These are phyloP conservation scores for Dichotomopilus funicola DNA, from an alignment of 2,329 filamentous ascomycete species.

Conservation along the genomic window DNA sequence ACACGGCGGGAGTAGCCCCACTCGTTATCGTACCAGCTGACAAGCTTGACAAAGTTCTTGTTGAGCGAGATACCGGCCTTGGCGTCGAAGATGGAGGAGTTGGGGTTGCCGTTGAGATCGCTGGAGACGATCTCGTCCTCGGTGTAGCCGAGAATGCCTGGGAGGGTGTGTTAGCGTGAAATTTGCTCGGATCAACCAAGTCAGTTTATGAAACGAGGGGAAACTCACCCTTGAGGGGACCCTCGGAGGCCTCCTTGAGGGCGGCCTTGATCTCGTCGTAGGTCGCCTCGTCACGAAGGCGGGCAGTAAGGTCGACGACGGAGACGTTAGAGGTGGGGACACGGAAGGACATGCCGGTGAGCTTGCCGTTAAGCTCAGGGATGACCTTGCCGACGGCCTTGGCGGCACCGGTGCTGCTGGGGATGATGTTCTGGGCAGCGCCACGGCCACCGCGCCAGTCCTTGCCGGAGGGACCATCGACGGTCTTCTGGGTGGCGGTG, in stretches of 20 bases:
- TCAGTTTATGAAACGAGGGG: neutral
- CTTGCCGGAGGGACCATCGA: conserved; percentile 95
- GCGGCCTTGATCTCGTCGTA: conserved; percentile 91
- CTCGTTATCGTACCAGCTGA: conserved; percentile 99
- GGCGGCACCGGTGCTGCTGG: conserved; percentile 96
- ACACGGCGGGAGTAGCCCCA: conserved; percentile 99
- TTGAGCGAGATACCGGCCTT: conserved; percentile 99
- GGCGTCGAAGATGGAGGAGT: conserved; percentile 98
- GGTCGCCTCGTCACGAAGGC: conserved; percentile 79
- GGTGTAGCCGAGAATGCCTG: conserved; percentile 86
- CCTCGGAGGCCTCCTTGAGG: conserved; percentile 81
- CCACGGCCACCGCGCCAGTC: conserved; percentile 99
- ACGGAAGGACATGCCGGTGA: conserved; percentile 99
- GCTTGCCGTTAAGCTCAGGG: conserved; percentile 95
- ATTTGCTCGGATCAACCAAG: neutral
- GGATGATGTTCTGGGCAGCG: conserved; percentile 99
- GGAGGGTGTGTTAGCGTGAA: conserved; percentile 2
- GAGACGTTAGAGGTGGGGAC: conserved; percentile 98
- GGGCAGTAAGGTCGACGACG: conserved; percentile 93
- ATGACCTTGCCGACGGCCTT: conserved; percentile 99
- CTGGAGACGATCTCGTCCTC: conserved; percentile 95
- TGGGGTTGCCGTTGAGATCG: conserved; percentile 85
- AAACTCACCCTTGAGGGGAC: conserved; percentile 72
- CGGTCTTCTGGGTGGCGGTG: conserved; percentile 99
- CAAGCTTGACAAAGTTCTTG: conserved; percentile 97